These are phyloP conservation scores for Pseudogymnoascus sp. DNA, from an alignment of 2,329 filamentous ascomycete genomes.

Conservation along the genomic window DNA sequence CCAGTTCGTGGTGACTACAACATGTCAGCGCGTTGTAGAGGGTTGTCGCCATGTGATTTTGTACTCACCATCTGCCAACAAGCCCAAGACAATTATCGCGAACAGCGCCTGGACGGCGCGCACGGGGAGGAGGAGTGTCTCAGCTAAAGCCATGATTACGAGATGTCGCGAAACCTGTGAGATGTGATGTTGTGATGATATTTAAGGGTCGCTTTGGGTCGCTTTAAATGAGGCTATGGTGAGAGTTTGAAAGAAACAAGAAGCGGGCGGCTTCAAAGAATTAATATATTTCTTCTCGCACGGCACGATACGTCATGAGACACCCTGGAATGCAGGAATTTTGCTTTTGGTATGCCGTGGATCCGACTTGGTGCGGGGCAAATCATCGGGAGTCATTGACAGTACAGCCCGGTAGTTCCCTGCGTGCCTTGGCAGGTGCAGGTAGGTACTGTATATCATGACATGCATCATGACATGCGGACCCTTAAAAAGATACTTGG, in stretches of 20 bases:
- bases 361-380: background rate
- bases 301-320: conserved; percentile 3
- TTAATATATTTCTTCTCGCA: background rate
- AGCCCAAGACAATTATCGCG: conserved; percentile 63
- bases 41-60: conserved; percentile 8
- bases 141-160: conserved; percentile 39
- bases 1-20: background rate
- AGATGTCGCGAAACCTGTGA: conserved; percentile 5
- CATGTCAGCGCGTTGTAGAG: conserved; percentile 11
- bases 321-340: background rate
- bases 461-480: too few relatives aligned
- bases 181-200: background rate
- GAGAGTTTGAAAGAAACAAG: background rate
- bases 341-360: background rate
- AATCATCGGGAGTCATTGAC: background rate
- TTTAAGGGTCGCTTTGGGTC: background rate
- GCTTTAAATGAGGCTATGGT: background rate
- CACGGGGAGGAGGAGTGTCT: conserved; percentile 46
- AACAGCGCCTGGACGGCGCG: conserved; percentile 61
- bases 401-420: background rate
- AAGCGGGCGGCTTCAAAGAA: background rate
- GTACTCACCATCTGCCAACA: conserved; percentile 41
- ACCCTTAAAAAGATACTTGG: too few relatives aligned
- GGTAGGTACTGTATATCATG: too few relatives aligned
- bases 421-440: too few relatives aligned